Evolutionary conservation across 1,284 basidiomycete species (phyloP), one percentile per base, ranked within the genome.

Genomic region (Cryptococcus wingfieldii): DNA sequence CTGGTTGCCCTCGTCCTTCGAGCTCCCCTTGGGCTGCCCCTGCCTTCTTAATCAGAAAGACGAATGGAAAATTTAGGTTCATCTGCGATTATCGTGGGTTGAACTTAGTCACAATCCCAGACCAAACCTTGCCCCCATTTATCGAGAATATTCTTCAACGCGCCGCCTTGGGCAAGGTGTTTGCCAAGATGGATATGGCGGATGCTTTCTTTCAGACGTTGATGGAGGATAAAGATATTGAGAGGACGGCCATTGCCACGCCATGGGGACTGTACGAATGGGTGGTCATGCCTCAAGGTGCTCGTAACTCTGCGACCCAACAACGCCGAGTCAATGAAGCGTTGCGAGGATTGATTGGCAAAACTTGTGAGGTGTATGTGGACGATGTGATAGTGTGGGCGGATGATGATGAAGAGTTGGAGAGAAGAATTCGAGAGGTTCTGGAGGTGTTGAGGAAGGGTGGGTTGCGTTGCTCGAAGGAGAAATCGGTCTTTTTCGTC

Each of bases 181-280:
- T 49, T 31, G 27, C 47, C 6, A 49, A 49, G 5, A 7, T 49
- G 8, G 47, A 49, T 19, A 28, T 49, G 37, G 5, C 31, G 2
- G 47, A 49, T 12, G 47, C 47, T 4, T 49, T 49, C 19, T 49
- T 49, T 16, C 47, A 49, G 18, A 49, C 47, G 5, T 18, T 49
- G 31, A 49, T 49, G 47, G 31, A 19, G 19, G 47, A 49, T 16
- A 13, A 49, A 34, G 47, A 49, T 9, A 49, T 49, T 13, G 25
- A 25, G 12, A 49, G 38, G 18, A 49, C 47, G 5, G 47, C 47
- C 5, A 49, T 49, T 16, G 38, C 31, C 10, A 49, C 47, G 19
- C n/a, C 47, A 16, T 38, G 18, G 23, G 37, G 47, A 8, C 16
- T 49, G 3, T 31, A 28, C 16, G 47, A 49, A 31, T 49, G 47